phyloP scores from a whole-genome alignment of 768 basidiomycete species.

The Tylopilus balloui region DNA sequence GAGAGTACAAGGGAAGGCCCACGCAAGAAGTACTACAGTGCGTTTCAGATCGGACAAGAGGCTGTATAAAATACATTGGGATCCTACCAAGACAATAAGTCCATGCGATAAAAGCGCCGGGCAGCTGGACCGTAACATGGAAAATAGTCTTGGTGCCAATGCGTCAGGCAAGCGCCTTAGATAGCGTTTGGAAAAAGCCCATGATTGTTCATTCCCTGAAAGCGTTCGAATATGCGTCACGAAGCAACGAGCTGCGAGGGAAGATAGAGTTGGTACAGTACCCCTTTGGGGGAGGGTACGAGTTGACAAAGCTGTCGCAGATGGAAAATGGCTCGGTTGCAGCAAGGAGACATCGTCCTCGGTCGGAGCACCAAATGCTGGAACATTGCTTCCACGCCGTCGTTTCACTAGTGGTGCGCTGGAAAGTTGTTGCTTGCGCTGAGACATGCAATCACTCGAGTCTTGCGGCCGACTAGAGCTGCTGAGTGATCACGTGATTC shows the following conservation, averaged over 20 bases:
- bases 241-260: constrained; percentile 50
- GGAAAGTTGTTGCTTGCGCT: constrained; percentile 3
- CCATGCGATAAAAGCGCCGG: constrained; percentile 51
- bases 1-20: constrained; percentile 47
- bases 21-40: constrained; percentile 51
- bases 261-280: constrained; percentile 42
- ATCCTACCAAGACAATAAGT: constrained; percentile 51
- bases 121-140: constrained; percentile 44
- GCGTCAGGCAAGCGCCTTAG: constrained; percentile 50
- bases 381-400: constrained; percentile 10
- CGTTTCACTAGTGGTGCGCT: constrained; percentile 11
- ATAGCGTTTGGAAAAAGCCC: constrained; percentile 38
- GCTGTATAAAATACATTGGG: background rate
- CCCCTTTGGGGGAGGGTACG: constrained; percentile 33
- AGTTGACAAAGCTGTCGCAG: constrained; percentile 49
- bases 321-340: constrained; percentile 38
- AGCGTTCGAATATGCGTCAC: constrained; percentile 41
- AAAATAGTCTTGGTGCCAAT: constrained; percentile 47
- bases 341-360: constrained; percentile 40
- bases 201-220: constrained; percentile 34
- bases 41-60: background rate
- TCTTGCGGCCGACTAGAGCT: too few relatives aligned
- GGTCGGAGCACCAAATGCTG: constrained; percentile 41
- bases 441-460: constrained; percentile 11
- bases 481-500: too few relatives aligned